Percentiles rank a stretch among this genome's conserved stretches.
Evolutionary conservation across 495 filamentous ascomycete species (phyloP).

Genomic region (Amorphotheca resinae): DNA sequence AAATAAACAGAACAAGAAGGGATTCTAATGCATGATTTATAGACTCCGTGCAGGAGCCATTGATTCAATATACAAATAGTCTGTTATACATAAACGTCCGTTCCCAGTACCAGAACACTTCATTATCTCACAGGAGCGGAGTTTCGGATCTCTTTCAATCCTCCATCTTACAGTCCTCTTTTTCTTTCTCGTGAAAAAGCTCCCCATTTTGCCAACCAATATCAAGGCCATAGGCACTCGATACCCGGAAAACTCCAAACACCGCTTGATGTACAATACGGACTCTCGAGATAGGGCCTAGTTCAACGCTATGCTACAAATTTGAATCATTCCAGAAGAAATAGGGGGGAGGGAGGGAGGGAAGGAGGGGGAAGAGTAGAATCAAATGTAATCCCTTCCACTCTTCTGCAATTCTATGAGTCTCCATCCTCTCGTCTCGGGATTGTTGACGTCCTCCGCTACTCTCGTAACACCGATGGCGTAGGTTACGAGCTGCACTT

Average conservation of each 20-base stretch:
- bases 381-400: conserved; percentile 84
- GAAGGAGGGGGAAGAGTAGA: too few species aligned
- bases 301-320: not conserved
- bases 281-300: not conserved
- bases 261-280: not conserved
- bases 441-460: conserved; percentile 90
- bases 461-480: conserved; percentile 91
- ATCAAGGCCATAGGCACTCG: not conserved
- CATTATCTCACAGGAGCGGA: not conserved
- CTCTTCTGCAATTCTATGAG: conserved; percentile 98
- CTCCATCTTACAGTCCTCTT: not conserved
- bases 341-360: not conserved
- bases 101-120: not conserved
- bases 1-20: too few species aligned
- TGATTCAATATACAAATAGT: too few species aligned
- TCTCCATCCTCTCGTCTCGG: conserved; percentile 91
- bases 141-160: not conserved
- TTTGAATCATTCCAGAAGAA: not conserved
- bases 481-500: conserved; percentile 94
- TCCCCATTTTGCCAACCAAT: not conserved
- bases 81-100: too few species aligned
- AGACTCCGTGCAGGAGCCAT: too few species aligned
- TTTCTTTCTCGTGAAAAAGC: not conserved
- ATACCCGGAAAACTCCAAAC: not conserved
- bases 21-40: too few species aligned